Conservation (phyloP, 1,139 yeast species). For the Candida sp. region DNA sequence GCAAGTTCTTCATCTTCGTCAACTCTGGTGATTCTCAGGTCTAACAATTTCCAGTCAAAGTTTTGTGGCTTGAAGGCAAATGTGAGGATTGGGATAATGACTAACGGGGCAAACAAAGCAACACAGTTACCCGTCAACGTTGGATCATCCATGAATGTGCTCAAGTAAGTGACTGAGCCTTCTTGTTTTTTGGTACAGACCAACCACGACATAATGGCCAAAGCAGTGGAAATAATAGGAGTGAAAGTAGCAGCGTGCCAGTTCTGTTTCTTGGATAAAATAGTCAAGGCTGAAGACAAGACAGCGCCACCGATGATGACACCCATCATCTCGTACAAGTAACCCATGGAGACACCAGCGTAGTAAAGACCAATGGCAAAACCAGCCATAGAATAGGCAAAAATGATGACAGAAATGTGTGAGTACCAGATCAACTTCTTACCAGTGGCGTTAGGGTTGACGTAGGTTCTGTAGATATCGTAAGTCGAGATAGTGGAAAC, state of each 20-base stretch:
- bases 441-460: constrained; percentile 80
- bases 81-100: constrained; percentile 72
- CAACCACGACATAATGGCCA: constrained; percentile 72
- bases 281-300: constrained; percentile 71
- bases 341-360: constrained; percentile 87
- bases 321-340: constrained; percentile 86
- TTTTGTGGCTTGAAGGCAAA: constrained; percentile 66
- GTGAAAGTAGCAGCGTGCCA: constrained; percentile 60
- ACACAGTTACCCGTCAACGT: constrained; percentile 89
- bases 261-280: constrained; percentile 73
- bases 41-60: constrained; percentile 70
- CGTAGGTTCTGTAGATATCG: constrained; percentile 80
- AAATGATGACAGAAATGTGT: constrained; percentile 65
- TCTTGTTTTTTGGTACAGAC: constrained; percentile 58
- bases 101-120: constrained; percentile 75
- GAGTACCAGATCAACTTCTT: constrained; percentile 70
- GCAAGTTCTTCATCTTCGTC: constrained; percentile 68
- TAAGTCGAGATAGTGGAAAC: constrained; percentile 86
- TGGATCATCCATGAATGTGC: constrained; percentile 77
- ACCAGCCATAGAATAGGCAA: constrained; percentile 77
- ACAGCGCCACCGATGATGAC: constrained; percentile 88
- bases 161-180: constrained; percentile 59
- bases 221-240: constrained; percentile 64
- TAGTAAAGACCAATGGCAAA: constrained; percentile 83
- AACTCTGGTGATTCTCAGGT: constrained; percentile 57